Evolutionary conservation across 176 grass and related monocot genomes (phyloP).

Genomic region (Tillandsia leiboldiana): DNA sequence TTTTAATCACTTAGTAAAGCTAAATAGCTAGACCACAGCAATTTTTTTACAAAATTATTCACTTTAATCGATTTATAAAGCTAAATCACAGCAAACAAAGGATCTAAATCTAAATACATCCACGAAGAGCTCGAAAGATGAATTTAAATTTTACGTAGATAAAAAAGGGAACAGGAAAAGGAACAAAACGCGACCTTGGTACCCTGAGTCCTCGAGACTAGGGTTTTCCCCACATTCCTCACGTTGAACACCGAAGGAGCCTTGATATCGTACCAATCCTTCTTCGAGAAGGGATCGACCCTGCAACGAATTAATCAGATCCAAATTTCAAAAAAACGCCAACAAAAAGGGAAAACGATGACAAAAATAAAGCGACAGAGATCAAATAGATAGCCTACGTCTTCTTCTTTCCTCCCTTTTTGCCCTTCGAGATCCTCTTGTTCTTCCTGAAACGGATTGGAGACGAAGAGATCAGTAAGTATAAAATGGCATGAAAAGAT

Average conservation of each 20-base stretch:
- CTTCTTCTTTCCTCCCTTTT: constrained; percentile 93
- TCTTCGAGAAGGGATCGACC: constrained; percentile 79
- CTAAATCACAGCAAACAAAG: neutral
- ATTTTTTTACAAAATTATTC: too few species aligned
- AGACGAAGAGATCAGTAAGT: neutral
- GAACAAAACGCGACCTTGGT: constrained; percentile 42
- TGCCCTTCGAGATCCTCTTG: constrained; percentile 87
- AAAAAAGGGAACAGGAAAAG: neutral
- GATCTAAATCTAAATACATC: neutral
- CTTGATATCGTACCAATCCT: constrained; percentile 98
- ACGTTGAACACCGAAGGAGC: constrained; percentile 55
- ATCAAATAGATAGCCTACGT: constrained; percentile 22
- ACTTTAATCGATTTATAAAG: too few species aligned
- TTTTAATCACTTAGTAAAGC: too few species aligned
- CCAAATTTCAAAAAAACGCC: neutral
- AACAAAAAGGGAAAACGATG: neutral
- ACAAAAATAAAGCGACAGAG: neutral
- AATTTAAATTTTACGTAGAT: neutral
- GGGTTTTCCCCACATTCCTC: constrained; percentile 71
- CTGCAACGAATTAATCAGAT: constrained; percentile 22
- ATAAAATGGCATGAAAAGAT: neutral
- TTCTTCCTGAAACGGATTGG: constrained; percentile 53
- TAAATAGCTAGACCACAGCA: too few species aligned
- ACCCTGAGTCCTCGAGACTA: constrained; percentile 94
- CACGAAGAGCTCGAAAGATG: neutral